phyloP scores from a whole-genome alignment of 23 red algal species.

The Gracilaria gracilis region DNA sequence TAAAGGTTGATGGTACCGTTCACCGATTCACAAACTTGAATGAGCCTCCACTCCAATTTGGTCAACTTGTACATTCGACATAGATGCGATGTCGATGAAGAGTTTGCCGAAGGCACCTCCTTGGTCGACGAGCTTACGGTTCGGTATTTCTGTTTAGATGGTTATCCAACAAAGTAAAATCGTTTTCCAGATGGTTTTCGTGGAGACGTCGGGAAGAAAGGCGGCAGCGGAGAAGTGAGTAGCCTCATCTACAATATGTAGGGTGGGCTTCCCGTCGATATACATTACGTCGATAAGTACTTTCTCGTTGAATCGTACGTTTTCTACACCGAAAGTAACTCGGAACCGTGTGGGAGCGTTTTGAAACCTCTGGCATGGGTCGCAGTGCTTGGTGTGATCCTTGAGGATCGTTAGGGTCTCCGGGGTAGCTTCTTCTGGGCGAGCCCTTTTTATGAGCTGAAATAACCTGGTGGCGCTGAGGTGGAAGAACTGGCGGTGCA shows the following conservation, averaged over 20 bases:
- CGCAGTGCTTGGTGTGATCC: slow-evolving; percentile 37
- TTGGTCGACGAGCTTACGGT: slow-evolving; percentile 42
- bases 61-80: slow-evolving; percentile 10
- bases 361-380: slow-evolving; percentile 45
- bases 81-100: slow-evolving; percentile 19
- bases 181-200: slow-evolving; percentile 26
- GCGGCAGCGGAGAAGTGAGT: slow-evolving; percentile 47
- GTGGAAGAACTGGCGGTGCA: slow-evolving; percentile 51
- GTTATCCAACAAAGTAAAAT: slow-evolving; percentile 20
- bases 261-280: slow-evolving; percentile 28
- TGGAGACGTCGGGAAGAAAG: slow-evolving; percentile 33
- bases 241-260: slow-evolving; percentile 44
- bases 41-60: slow-evolving; percentile 35
- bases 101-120: not conserved
- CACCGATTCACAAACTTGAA: slow-evolving; percentile 37
- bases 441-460: slow-evolving; percentile 19
- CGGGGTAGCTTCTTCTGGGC: slow-evolving; percentile 48
- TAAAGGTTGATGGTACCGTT: slow-evolving; percentile 4
- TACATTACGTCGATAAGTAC: slow-evolving; percentile 64
- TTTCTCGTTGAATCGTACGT: slow-evolving; percentile 37
- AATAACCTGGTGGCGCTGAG: slow-evolving; percentile 30
- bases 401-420: slow-evolving; percentile 26
- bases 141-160: slow-evolving; percentile 38
- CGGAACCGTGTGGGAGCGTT: slow-evolving; percentile 32
- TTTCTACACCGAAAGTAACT: slow-evolving; percentile 28